phyloP scores from a whole-genome alignment of 768 basidiomycete genomes.

The Boletus insuetus region DNA sequence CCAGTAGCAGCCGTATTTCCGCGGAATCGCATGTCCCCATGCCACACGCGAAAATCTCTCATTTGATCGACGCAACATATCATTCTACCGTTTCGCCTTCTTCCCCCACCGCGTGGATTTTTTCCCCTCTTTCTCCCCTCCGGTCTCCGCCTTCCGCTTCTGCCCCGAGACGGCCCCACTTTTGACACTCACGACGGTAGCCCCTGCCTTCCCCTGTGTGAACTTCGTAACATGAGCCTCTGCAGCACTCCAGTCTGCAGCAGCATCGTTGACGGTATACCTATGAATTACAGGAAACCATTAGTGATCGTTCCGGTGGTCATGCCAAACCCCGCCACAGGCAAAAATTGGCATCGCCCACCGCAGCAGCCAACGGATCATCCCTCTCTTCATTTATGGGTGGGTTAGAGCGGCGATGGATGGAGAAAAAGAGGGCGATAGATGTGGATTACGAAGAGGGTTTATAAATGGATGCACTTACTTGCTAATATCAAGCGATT shows the following conservation, averaged over 20 bases:
- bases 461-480: constrained; percentile 42
- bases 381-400: background rate
- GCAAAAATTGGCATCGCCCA: too few species aligned
- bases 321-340: background rate
- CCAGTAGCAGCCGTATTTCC: background rate
- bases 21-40: background rate
- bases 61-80: background rate
- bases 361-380: background rate
- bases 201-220: constrained; percentile 43
- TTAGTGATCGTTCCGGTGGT: background rate
- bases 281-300: constrained; percentile 33
- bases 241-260: constrained; percentile 72
- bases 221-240: constrained; percentile 67
- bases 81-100: constrained; percentile 35
- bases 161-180: constrained; percentile 36
- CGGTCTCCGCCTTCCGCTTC: constrained; percentile 54
- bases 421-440: background rate
- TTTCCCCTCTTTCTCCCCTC: constrained; percentile 39
- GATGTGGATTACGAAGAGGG: background rate
- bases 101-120: constrained; percentile 49
- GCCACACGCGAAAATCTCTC: background rate
- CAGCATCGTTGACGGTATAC: constrained; percentile 69
- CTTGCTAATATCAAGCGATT: constrained; percentile 84
- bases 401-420: constrained; percentile 7
- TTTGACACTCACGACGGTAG: constrained; percentile 79